Evolutionary conservation across 495 filamentous ascomycete species (phyloP).

Genomic region (Aspergillus carlsbadensis): DNA sequence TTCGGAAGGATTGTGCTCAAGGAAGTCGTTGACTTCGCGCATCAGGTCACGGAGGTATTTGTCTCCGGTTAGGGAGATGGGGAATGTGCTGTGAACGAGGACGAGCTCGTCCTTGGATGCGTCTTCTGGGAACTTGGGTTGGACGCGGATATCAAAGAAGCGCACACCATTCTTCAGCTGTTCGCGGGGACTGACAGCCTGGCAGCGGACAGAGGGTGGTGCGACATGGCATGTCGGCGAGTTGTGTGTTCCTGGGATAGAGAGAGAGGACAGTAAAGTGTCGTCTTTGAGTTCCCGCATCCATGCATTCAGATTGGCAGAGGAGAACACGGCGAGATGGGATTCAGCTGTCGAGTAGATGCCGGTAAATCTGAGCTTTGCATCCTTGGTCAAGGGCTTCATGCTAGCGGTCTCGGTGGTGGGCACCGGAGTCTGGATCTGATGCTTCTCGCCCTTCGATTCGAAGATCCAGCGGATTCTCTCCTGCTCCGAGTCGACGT

Average conservation of each 20-base stretch:
- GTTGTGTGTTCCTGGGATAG: conserved; percentile 96
- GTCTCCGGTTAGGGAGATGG: conserved; percentile 65
- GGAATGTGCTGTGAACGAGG: conserved; percentile 77
- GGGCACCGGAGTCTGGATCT: conserved; percentile 59
- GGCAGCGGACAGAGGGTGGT: conserved; percentile 90
- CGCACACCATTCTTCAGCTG: conserved; percentile 91
- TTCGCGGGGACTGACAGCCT: conserved; percentile 69
- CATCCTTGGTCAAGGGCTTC: conserved; percentile 52
- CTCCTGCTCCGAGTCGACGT: conserved; percentile 48
- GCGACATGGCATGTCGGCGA: conserved; percentile 79
- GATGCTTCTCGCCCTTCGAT: conserved; percentile 56
- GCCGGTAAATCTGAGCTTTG: conserved; percentile 64
- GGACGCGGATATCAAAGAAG: conserved; percentile 89
- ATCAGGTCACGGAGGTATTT: conserved; percentile 77
- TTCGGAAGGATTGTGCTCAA: conserved; percentile 76
- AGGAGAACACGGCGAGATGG: conserved; percentile 76
- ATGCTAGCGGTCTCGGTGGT: conserved; percentile 55
- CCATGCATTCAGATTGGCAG: conserved; percentile 70
- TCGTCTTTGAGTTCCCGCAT: conserved; percentile 71
- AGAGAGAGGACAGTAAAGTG: conserved; percentile 73
- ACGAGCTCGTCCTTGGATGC: conserved; percentile 54
- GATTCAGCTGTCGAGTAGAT: conserved; percentile 65
- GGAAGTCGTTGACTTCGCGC: conserved; percentile 66
- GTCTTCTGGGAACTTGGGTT: conserved; percentile 57
- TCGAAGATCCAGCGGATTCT: conserved; percentile 64